Evolutionary conservation across 2,329 filamentous ascomycete genomes (phyloP).

Genomic region (Cytospora piceicola): DNA sequence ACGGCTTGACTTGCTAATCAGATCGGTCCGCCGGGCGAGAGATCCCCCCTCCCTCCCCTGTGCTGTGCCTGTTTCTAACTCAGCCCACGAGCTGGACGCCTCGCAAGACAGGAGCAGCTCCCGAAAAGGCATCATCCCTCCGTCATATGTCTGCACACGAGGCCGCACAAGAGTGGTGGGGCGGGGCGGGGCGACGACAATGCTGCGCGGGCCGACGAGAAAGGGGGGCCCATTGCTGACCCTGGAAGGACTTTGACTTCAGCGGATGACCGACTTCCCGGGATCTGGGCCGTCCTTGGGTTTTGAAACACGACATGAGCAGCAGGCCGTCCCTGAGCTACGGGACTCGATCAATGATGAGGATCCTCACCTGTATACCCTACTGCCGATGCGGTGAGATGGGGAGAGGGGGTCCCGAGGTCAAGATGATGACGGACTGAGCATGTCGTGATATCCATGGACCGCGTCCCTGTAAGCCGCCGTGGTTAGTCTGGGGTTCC

Average conservation of each 20-base stretch:
- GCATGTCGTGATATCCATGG: conserved; percentile 18
- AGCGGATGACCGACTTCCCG: conserved; percentile 18
- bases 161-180: conserved; percentile 14
- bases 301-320: conserved; percentile 4
- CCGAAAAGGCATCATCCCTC: not conserved
- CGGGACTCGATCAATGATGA: conserved; percentile 17
- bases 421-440: conserved; percentile 11
- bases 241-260: not conserved
- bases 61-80: no score
- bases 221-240: not conserved
- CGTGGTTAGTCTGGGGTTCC: conserved; percentile 13
- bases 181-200: not conserved
- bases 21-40: not conserved
- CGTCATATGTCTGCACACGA: conserved; percentile 9
- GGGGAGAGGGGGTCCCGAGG: not conserved
- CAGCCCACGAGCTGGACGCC: not conserved
- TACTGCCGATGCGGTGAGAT: conserved; percentile 15
- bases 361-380: not conserved
- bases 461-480: conserved; percentile 3
- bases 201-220: not conserved
- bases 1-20: not conserved
- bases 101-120: not conserved
- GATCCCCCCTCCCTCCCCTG: not conserved
- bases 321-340: conserved; percentile 4
- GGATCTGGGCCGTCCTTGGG: conserved; percentile 2